Evolutionary conservation across 768 basidiomycete species (phyloP).

Genomic region (Dentipellis sp.): DNA sequence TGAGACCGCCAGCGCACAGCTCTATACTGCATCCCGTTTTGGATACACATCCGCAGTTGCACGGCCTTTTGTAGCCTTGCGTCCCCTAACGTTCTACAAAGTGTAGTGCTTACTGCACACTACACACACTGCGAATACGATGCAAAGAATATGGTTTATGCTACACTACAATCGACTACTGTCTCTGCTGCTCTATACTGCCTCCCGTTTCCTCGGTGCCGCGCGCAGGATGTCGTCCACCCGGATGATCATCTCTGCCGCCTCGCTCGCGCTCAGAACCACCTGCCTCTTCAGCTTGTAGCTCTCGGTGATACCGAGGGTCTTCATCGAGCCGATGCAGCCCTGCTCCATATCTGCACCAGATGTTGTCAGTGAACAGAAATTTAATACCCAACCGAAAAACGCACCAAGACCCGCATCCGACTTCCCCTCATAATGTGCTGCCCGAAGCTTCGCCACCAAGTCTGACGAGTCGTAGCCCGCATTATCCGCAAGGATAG

Average conservation of each 20-base stretch:
- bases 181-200: slow-evolving; percentile 33
- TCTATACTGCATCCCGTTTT: too few relatives aligned
- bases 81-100: neutral
- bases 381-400: neutral
- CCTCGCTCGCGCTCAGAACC: slow-evolving; percentile 88
- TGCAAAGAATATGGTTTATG: neutral
- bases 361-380: neutral
- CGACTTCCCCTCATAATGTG: slow-evolving; percentile 81
- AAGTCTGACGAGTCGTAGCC: slow-evolving; percentile 97
- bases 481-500: slow-evolving; percentile 94
- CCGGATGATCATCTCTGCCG: slow-evolving; percentile 98
- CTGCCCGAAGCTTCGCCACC: slow-evolving; percentile 80
- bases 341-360: slow-evolving; percentile 80
- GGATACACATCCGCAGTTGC: neutral
- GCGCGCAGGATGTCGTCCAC: slow-evolving; percentile 90
- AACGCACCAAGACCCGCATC: slow-evolving; percentile 84
- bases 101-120: neutral
- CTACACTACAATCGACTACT: neutral
- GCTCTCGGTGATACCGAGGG: slow-evolving; percentile 88
- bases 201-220: slow-evolving; percentile 80
- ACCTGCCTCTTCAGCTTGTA: slow-evolving; percentile 97
- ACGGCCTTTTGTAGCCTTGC: neutral
- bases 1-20: too few relatives aligned
- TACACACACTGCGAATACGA: too few relatives aligned
- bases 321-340: slow-evolving; percentile 76